Conservation (phyloP, 1,284 basidiomycete species). For the Ustilago vetiveriae region DNA sequence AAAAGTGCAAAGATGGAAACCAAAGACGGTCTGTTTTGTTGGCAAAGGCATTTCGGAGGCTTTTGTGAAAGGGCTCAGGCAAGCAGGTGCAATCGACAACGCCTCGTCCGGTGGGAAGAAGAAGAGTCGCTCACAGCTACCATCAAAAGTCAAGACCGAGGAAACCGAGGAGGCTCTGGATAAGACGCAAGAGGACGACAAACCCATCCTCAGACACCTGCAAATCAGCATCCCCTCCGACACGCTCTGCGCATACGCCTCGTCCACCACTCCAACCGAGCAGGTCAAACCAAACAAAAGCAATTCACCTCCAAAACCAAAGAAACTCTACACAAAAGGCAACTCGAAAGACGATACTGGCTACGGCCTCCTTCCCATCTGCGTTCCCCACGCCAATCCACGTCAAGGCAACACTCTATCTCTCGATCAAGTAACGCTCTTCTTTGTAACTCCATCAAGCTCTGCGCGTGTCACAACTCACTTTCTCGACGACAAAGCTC, state of each 20-base stretch:
- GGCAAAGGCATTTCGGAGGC: constrained; percentile 48
- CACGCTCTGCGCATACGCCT: constrained; percentile 8
- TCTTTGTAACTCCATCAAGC: constrained; percentile 55
- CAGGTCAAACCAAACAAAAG: neutral
- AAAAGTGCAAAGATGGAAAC: constrained; percentile 34
- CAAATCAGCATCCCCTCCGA: neutral
- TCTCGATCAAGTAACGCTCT: constrained; percentile 34
- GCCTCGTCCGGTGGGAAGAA: neutral
- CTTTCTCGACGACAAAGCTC: constrained; percentile 53
- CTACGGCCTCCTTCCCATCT: constrained; percentile 38
- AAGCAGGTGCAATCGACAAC: constrained; percentile 19
- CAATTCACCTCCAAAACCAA: neutral
- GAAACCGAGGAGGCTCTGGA: neutral
- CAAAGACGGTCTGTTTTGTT: constrained; percentile 40
- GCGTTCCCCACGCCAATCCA: constrained; percentile 12
- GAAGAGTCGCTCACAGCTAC: no score
- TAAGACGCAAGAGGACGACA: no score
- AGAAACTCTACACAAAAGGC: constrained; percentile 37
- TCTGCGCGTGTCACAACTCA: constrained; percentile 62
- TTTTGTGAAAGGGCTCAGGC: constrained; percentile 36
- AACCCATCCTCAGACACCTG: no score
- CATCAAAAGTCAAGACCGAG: neutral
- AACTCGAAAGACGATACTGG: constrained; percentile 39
- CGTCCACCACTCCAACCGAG: neutral
- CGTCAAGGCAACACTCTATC: neutral